Base-by-base conservation (phyloP, 805 yeast genomes). In the Wickerhamomyces rabaulensis region DNA sequence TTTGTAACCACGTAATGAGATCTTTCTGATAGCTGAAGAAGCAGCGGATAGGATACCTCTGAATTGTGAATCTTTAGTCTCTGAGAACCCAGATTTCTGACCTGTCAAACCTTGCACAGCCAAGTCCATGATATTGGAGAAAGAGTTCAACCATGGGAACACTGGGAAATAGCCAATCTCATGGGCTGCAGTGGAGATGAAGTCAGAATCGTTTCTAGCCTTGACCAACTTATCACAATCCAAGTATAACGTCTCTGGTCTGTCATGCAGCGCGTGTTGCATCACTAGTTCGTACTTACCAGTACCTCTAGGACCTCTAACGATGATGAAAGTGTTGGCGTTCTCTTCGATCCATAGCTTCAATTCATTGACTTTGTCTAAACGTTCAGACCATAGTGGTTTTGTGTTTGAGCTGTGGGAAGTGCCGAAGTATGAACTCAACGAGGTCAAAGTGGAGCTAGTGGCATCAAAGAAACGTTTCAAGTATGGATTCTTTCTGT, bases 221-320 rank as follows among this genome's bases (percentile, higher is more conserved):
- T 87, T 87, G 19, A 78, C 74, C 45, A 94, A 66, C 36, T 71
- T 70, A 46, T 86, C 95, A 70, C 97, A 92, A 64, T 92, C 95
- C 40, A 94, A 64, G 48, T 79, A 74, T 36, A 90, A 70, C 4
- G 84, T 76, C 50, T 84, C 82, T 1, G 73, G 71, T 43, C 90
- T 77, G 25, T 73, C 79, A 41, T 72, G 67, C 40, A 88, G 69
- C 1, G 85, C 82, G 57, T 83, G 80, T 39, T 80, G 80, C 60
- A 84, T 66, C 5, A 92, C 90, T 49, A 89, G 68, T 49, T 82
- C 92, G 49, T 82, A 77, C 57, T 94, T 92, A 20, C 98, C 99
- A n/a, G 95, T 82, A 6, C 99, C 99, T 53, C 88, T 76, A 6
- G 99, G 98, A 12, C 99, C 99, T 51, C 83, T 79, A 3, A 94